Evolutionary conservation across 345 rosid genomes (phyloP), one percentile per base, ranked within the genome.

Genomic region (Eutrema japonicum): DNA sequence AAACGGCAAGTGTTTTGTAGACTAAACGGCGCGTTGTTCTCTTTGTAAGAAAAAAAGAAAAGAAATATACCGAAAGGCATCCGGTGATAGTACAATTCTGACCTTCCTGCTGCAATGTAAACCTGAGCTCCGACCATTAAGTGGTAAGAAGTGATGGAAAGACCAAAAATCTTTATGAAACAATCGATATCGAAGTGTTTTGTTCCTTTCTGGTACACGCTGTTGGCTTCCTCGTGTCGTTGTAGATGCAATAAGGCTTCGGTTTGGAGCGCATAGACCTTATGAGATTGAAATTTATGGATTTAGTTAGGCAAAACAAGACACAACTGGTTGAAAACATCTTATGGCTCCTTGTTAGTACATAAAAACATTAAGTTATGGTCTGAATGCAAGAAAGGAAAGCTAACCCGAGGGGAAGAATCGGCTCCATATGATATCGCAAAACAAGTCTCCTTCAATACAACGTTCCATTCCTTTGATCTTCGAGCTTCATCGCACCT

Each of bases 101-200:
- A 89, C 98, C 97, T 87, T 81, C 98, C 94, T 0, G 76, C 73
- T 60, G 86, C 81, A 78, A 88, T 61, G 83, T 85, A 83, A 66
- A 88, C 83, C 53, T 73, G 81, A 35, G 97, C 83, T 47, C 78
- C 78, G 55, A 85, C 73, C 75, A 75, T 78, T 56, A 86, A 70
- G 30, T 86, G 55, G 60, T 84, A 78, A 35, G 85, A 77, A 22
- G 84, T 63, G 7, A 42, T 45, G 42, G 81, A 50, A 66, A 67
- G 81, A 56, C 88, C 91, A 69, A 84, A 90, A 7, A 82, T 69
- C 74, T 85, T 79, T 14, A 78, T 75, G 41, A 52, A 82, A 57
- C 79, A 55, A 55, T 88, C 86, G 41, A 75, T 69, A 32, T 71
- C 52, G 10, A 86, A 79, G 11, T 48, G 78, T 14, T 84, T 85